Evolutionary conservation across 148 eudicot species (phyloP), one percentile per base, ranked within the genome.

Genomic region (Silene latifolia): DNA sequence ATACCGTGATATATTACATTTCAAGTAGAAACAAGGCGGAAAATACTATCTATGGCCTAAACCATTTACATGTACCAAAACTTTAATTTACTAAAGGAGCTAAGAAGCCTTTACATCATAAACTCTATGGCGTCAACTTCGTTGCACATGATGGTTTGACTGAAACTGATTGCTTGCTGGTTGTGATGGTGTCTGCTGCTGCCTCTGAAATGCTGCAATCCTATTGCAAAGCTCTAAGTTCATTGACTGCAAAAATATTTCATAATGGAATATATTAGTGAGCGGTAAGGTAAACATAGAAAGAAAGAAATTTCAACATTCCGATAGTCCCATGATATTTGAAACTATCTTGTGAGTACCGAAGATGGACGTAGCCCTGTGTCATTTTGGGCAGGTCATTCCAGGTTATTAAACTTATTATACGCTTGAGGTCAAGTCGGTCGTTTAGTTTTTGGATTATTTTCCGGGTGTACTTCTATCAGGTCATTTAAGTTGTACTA

Each of bases 141-240:
- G 65, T 47, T 86, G 92, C 67, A 69, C 72, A 54, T 78, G 80
- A 53, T 77, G 77, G 62, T 79, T 79, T 25, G 85, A 73, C 72
- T 84, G 80, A 71, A 75, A 68, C 13, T 80, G 78, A 74, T 71
- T 80, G 80, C 66, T 73, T 54, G 76, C 69, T 68, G 83, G 74
- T 66, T 82, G 88, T 21, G 84, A 54, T 32, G 57, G 24, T 48
- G 82, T 35, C 76, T 82, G 93, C 73, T 86, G 87, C 42, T 88
- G 91, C 59, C 82, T 85, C 54, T 88, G 89, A 29, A 90, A 63
- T 8, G 87, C 88, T 47, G 89, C 90, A 86, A 92, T 89, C 71
- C 89, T 88, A 85, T 85, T 87, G 82, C 80, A 90, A 65, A 90
- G 75, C 25, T 92, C 98, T 82, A 90, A 76, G 74, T 90, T 89